Evolutionary conservation across 306 rosid genomes (phyloP).

Genomic region (Prunus padus): DNA sequence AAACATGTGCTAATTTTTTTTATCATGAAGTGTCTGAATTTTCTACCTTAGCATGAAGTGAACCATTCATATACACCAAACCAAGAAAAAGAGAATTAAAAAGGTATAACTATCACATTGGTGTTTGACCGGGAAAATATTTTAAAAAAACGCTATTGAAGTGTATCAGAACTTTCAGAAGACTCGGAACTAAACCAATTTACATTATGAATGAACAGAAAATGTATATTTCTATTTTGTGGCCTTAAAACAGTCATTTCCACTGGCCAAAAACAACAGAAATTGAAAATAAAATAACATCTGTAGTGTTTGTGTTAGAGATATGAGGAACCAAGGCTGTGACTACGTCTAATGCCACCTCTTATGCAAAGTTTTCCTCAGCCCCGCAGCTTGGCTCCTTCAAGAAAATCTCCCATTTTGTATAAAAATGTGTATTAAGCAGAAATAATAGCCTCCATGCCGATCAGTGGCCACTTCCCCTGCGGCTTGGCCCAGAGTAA

Average conservation of each 20-base stretch:
- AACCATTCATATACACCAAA: background rate
- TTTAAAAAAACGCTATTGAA: background rate
- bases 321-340: background rate
- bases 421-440: background rate
- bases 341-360: background rate
- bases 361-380: background rate
- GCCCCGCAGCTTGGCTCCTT: background rate
- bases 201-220: background rate
- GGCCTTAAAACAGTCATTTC: background rate
- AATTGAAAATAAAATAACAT: background rate
- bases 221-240: background rate
- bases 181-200: background rate
- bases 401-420: background rate
- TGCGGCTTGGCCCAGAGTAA: constrained; percentile 45
- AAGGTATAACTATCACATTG: background rate
- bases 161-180: background rate
- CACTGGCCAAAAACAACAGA: background rate
- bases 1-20: too few species aligned
- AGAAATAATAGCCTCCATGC: background rate
- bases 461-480: constrained; percentile 42
- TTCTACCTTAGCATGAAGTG: too few species aligned
- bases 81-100: background rate
- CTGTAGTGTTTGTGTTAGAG: background rate
- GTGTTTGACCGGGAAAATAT: too few species aligned
- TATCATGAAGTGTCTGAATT: too few species aligned